A percentile compares a stretch with the other conserved stretches of the same genome.
Evolutionary conservation across 2,329 filamentous ascomycete species (phyloP).

Genomic region (Mycosphaerella arachidis): DNA sequence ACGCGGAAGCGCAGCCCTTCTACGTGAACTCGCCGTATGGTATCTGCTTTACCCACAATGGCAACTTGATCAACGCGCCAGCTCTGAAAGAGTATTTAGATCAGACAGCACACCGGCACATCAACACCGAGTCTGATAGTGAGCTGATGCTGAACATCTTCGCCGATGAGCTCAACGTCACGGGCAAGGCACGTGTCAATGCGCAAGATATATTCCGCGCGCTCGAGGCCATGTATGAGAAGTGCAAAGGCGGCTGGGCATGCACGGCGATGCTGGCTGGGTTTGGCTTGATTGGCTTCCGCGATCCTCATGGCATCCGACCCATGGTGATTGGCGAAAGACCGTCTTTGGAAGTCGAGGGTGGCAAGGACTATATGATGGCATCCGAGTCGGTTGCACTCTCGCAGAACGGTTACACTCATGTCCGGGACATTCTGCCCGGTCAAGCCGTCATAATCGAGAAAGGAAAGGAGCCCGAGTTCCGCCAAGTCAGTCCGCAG

Average conservation of each 20-base stretch:
- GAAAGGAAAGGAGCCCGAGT: slow-evolving; percentile 69
- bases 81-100: slow-evolving; percentile 70
- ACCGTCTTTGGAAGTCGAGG: slow-evolving; percentile 42
- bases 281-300: slow-evolving; percentile 76
- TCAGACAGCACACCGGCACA: slow-evolving; percentile 73
- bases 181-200: slow-evolving; percentile 76
- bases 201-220: slow-evolving; percentile 70
- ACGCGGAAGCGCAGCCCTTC: slow-evolving; percentile 86
- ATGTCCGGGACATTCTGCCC: slow-evolving; percentile 73
- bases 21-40: slow-evolving; percentile 85
- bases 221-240: slow-evolving; percentile 66
- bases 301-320: slow-evolving; percentile 76
- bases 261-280: slow-evolving; percentile 77
- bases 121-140: slow-evolving; percentile 86
- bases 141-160: slow-evolving; percentile 88
- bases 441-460: slow-evolving; percentile 82
- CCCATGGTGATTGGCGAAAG: slow-evolving; percentile 75
- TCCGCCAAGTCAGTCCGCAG: slow-evolving; percentile 66
- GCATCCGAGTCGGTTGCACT: slow-evolving; percentile 85
- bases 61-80: slow-evolving; percentile 77
- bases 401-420: slow-evolving; percentile 70
- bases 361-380: slow-evolving; percentile 77
- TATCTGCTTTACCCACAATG: slow-evolving; percentile 77
- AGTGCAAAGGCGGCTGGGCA: slow-evolving; percentile 71
- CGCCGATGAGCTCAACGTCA: slow-evolving; percentile 74